A percentile compares a stretch with the other conserved stretches of the same genome.
Conservation (phyloP, 805 yeast genomes). For the Candida saitoana region DNA sequence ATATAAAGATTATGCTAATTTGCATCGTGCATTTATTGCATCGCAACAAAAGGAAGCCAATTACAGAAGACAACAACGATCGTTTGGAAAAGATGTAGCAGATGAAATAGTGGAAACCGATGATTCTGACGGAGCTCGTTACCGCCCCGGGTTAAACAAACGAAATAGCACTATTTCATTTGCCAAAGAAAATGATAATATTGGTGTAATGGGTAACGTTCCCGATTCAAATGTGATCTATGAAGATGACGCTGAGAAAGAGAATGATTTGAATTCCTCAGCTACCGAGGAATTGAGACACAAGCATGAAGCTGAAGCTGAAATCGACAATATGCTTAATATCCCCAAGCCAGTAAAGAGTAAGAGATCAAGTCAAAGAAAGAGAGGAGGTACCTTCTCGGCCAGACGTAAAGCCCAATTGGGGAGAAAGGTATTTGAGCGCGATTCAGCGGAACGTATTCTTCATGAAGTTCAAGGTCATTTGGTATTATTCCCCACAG, state of each 20-base stretch:
- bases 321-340: constrained; percentile 2
- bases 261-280: not conserved
- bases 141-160: constrained; percentile 5
- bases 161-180: constrained; percentile 23
- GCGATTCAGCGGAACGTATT: constrained; percentile 71
- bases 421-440: constrained; percentile 57
- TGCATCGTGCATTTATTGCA: constrained; percentile 52
- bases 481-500: constrained; percentile 84
- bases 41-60: constrained; percentile 36
- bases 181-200: constrained; percentile 23
- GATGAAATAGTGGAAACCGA: constrained; percentile 8
- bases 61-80: constrained; percentile 17
- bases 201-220: constrained; percentile 34
- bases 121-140: constrained; percentile 9
- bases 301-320: constrained; percentile 1
- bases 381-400: constrained; percentile 35
- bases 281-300: not conserved
- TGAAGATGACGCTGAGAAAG: constrained; percentile 2
- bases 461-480: constrained; percentile 77
- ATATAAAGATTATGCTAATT: constrained; percentile 65
- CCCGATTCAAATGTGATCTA: constrained; percentile 18
- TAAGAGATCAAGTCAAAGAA: constrained; percentile 17
- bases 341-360: constrained; percentile 3
- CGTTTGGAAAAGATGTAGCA: constrained; percentile 2
- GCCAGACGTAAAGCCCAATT: constrained; percentile 30